Percentiles rank a stretch among this genome's conserved stretches.
Evolutionary conservation across 352 stramenopile genomes (phyloP).

Genomic region (Pythium sp.): DNA sequence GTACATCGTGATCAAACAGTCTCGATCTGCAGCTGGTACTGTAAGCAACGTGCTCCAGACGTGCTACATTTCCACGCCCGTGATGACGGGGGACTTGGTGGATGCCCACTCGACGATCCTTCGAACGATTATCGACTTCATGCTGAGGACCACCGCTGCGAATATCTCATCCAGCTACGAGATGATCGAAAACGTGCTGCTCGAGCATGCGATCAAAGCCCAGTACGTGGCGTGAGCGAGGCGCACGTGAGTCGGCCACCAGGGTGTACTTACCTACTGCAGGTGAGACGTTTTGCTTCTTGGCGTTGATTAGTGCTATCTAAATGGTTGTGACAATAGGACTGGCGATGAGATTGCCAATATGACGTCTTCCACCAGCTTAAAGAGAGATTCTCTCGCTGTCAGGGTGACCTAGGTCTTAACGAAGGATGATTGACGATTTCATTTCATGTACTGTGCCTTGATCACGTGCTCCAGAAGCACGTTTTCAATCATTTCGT

Average conservation of each 20-base stretch:
- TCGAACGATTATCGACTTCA: slow-evolving; percentile 27
- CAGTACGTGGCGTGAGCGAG: background rate
- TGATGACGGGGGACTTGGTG: slow-evolving; percentile 13
- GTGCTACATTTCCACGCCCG: slow-evolving; percentile 32
- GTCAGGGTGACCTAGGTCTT: too few species aligned
- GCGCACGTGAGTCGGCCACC: too few species aligned
- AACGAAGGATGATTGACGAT: too few species aligned
- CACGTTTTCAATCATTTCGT: slow-evolving; percentile 56
- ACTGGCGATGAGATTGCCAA: too few species aligned
- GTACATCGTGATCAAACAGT: slow-evolving; percentile 47
- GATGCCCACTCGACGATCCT: background rate
- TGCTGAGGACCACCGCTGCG: slow-evolving; percentile 30
- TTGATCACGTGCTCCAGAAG: slow-evolving; percentile 29
- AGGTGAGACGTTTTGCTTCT: too few species aligned
- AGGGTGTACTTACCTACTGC: too few species aligned
- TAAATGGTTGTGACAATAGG: too few species aligned
- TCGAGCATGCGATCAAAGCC: slow-evolving; percentile 25
- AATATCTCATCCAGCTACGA: slow-evolving; percentile 27
- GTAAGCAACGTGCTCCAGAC: slow-evolving; percentile 25
- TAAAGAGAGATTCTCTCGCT: too few species aligned
- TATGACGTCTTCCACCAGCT: too few species aligned
- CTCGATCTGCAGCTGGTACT: slow-evolving; percentile 6
- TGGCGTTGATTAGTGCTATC: too few species aligned
- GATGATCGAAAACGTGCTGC: slow-evolving; percentile 52
- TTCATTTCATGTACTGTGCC: background rate